phyloP scores from a whole-genome alignment of 2,329 filamentous ascomycete genomes.

The Talaromyces sp. region DNA sequence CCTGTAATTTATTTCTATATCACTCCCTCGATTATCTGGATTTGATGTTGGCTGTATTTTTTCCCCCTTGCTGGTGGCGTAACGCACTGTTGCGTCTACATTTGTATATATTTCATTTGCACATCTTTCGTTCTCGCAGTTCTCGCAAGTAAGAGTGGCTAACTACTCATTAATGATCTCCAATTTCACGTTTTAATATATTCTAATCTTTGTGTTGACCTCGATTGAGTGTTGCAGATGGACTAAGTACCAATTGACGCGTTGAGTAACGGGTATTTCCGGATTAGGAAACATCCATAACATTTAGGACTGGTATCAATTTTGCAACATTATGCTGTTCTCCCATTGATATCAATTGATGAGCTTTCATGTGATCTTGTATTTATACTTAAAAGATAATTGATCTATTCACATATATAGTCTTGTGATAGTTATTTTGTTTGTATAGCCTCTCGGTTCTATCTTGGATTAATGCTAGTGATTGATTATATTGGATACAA shows the following conservation, averaged over 20 bases:
- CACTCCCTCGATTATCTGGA: constrained; percentile 1
- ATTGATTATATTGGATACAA: neutral
- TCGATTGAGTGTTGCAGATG: neutral
- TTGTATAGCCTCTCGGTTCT: neutral
- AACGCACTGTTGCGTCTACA: neutral
- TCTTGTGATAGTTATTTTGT: neutral
- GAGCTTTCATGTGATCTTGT: neutral
- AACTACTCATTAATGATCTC: neutral
- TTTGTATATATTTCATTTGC: neutral
- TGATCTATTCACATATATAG: neutral
- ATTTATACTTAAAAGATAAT: neutral
- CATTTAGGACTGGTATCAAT: neutral
- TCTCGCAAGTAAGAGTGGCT: neutral
- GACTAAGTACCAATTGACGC: neutral
- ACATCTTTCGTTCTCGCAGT: neutral
- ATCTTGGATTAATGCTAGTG: too few species aligned
- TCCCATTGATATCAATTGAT: neutral
- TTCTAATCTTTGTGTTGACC: neutral
- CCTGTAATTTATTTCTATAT: constrained; percentile 3
- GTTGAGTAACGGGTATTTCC: neutral
- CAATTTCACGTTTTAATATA: neutral
- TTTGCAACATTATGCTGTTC: neutral
- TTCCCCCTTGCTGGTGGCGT: neutral
- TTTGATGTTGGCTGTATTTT: neutral
- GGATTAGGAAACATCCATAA: neutral